A percentile compares a stretch with the other conserved stretches of the same genome.
Evolutionary conservation across 768 basidiomycete genomes (phyloP).

Genomic region (Mycena leptocephala): DNA sequence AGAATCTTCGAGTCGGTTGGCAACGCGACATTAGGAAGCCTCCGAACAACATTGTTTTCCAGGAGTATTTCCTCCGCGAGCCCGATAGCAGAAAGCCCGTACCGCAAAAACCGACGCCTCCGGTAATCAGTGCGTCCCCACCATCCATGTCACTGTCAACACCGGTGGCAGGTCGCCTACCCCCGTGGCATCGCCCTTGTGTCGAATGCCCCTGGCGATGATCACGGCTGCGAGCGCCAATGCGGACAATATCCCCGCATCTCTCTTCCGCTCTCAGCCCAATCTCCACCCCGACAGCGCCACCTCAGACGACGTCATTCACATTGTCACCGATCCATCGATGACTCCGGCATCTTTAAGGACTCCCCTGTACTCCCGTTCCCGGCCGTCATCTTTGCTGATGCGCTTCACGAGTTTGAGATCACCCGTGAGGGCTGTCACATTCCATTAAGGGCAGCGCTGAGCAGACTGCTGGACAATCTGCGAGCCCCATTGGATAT

Average conservation of each 20-base stretch:
- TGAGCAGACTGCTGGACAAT: too few relatives aligned
- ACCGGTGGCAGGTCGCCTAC: slow-evolving; percentile 4
- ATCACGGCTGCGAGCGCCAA: not conserved
- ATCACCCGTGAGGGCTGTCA: too few relatives aligned
- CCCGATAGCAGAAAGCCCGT: not conserved
- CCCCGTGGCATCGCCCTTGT: not conserved
- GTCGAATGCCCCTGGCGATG: not conserved
- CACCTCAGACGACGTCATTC: not conserved
- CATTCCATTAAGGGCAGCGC: too few relatives aligned
- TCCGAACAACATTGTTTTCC: not conserved
- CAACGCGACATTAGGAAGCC: not conserved
- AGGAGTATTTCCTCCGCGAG: not conserved
- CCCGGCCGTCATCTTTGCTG: not conserved
- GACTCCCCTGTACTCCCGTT: not conserved
- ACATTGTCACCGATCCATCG: not conserved
- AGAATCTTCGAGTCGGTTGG: not conserved
- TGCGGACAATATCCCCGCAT: not conserved
- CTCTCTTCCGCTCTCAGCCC: not conserved
- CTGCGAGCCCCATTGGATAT: too few relatives aligned
- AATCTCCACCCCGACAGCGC: too few relatives aligned
- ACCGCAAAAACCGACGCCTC: not conserved
- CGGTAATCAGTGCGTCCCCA: not conserved
- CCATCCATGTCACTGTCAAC: slow-evolving; percentile 3
- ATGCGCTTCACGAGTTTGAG: not conserved
- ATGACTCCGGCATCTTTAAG: not conserved